Conservation (phyloP, 108 stramenopile genomes). For the Seminavis robusta region DNA sequence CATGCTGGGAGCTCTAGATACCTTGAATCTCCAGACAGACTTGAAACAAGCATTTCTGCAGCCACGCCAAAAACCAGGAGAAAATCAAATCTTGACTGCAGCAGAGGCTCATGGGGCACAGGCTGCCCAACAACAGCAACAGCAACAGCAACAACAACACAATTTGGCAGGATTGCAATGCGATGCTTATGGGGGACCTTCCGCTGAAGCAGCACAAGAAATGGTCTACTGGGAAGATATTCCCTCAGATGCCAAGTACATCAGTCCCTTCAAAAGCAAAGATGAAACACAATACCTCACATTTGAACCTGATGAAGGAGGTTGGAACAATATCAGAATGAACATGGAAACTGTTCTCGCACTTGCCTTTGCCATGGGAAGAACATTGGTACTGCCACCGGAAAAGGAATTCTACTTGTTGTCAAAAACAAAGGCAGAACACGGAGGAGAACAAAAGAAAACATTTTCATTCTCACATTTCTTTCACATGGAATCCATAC, state of each 20-base stretch:
- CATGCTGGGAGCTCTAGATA: too few relatives aligned
- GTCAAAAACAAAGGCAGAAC: conserved; percentile 20
- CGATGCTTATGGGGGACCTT: conserved; percentile 39
- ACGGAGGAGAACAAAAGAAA: conserved; percentile 22
- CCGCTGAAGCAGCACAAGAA: conserved; percentile 38
- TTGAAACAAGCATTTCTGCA: too few relatives aligned
- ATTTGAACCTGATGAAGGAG: conserved; percentile 81
- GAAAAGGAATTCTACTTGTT: conserved; percentile 38
- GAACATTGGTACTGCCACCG: conserved; percentile 77
- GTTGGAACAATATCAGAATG: conserved; percentile 88
- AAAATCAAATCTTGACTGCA: too few relatives aligned
- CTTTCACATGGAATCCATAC: conserved; percentile 60
- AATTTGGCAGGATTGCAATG: conserved; percentile 71
- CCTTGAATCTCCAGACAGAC: too few relatives aligned
- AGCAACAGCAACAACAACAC: too few relatives aligned
- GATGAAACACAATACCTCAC: conserved; percentile 55
- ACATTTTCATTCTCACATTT: conserved; percentile 72
- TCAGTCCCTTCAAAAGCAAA: conserved; percentile 43
- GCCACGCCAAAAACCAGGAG: too few relatives aligned
- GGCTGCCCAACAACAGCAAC: too few relatives aligned
- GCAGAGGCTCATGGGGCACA: too few relatives aligned
- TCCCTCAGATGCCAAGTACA: conserved; percentile 50
- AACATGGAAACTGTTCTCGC: conserved; percentile 73
- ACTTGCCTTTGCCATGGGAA: conserved; percentile 79
- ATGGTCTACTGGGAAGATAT: conserved; percentile 88